phyloP scores from a whole-genome alignment of 768 basidiomycete species.

The Rickenella mellea region DNA sequence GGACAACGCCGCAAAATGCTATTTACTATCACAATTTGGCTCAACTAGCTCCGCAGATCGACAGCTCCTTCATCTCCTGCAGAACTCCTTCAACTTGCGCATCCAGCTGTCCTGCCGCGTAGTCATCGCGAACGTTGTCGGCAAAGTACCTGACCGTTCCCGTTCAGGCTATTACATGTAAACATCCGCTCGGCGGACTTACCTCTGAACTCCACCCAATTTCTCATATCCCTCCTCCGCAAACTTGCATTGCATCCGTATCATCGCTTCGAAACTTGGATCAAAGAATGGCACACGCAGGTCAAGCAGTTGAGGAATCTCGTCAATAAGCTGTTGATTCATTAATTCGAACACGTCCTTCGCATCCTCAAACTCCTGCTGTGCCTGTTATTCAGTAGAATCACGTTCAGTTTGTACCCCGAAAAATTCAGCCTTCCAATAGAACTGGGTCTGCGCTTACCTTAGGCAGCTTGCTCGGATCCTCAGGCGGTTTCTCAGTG shows the following conservation, averaged over 20 bases:
- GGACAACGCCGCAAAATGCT: neutral
- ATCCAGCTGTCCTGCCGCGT: conserved; percentile 93
- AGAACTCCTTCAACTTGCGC: conserved; percentile 97
- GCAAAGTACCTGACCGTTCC: conserved; percentile 61
- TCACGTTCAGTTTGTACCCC: too few relatives aligned
- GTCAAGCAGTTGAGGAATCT: conserved; percentile 88
- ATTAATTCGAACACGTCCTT: conserved; percentile 91
- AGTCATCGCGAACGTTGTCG: conserved; percentile 88
- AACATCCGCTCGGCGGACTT: conserved; percentile 10
- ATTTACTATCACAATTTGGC: neutral
- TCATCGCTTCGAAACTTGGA: conserved; percentile 98
- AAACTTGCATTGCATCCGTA: conserved; percentile 94
- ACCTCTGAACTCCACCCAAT: conserved; percentile 89
- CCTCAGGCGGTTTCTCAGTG: conserved; percentile 88
- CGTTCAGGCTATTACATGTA: neutral
- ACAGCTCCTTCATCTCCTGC: conserved; percentile 92
- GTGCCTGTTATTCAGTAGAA: too few relatives aligned
- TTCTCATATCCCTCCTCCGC: conserved; percentile 98
- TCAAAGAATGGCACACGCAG: conserved; percentile 97
- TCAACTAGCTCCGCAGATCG: conserved; percentile 71
- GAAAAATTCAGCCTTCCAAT: neutral
- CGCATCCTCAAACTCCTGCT: conserved; percentile 92
- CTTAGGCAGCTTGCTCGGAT: conserved; percentile 82
- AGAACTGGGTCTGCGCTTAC: conserved; percentile 27
- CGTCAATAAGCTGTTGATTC: conserved; percentile 84